phyloP scores from a whole-genome alignment of 139 green algal genomes.

The Chloropicon primus region DNA sequence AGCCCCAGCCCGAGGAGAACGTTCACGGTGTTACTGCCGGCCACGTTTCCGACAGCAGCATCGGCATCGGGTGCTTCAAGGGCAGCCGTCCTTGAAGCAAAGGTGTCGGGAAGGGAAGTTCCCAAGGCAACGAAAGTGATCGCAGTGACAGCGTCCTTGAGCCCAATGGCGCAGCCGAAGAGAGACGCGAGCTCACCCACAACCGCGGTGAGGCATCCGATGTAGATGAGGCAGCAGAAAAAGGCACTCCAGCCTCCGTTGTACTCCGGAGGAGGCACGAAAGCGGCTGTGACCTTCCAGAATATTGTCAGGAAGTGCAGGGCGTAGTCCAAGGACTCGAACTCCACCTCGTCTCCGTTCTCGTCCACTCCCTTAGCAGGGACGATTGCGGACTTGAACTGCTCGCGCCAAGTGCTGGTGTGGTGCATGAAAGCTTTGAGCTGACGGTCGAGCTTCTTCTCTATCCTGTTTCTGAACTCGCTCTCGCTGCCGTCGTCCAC shows the following conservation, averaged over 20 bases:
- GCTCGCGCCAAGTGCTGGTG: constrained; percentile 3
- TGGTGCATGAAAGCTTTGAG: background rate
- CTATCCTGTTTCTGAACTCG: background rate
- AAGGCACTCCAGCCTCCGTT: background rate
- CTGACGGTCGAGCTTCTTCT: background rate
- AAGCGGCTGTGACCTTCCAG: background rate
- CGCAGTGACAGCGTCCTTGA: constrained; percentile 13
- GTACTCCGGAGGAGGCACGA: background rate
- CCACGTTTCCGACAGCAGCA: constrained; percentile 12
- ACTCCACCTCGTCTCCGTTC: constrained; percentile 6
- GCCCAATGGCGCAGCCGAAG: constrained; percentile 2
- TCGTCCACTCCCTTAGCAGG: constrained; percentile 4
- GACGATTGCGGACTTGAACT: constrained; percentile 1
- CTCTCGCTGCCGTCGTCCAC: background rate
- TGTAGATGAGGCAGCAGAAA: background rate
- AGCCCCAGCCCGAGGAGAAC: constrained; percentile 14
- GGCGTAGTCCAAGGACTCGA: background rate
- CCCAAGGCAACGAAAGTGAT: constrained; percentile 18
- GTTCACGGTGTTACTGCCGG: constrained; percentile 16
- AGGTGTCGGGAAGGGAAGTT: constrained; percentile 14
- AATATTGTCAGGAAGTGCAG: background rate
- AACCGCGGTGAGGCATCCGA: background rate
- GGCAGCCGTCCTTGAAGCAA: constrained; percentile 8
- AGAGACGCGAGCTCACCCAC: constrained; percentile 4
- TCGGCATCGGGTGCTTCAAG: constrained; percentile 10